A percentile compares a stretch with the other conserved stretches of the same genome.
phyloP scores from a whole-genome alignment of 2,329 filamentous ascomycete genomes.

The Colletotrichum brevisporum region DNA sequence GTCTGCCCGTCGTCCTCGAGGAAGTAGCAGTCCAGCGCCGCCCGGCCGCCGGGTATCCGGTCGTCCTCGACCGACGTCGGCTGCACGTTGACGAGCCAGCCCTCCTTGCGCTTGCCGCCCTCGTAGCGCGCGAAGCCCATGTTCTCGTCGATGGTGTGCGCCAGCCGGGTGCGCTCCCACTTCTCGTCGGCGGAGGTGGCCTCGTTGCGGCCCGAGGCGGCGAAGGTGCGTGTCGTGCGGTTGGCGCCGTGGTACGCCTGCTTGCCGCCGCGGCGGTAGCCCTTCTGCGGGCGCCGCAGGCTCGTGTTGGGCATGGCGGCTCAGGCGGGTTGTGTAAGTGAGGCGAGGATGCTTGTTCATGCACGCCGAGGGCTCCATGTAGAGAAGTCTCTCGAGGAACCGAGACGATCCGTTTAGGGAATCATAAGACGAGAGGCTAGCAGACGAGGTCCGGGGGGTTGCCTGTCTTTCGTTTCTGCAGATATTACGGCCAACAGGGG shows the following conservation, averaged over 20 bases:
- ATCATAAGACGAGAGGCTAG: slow-evolving; percentile 7
- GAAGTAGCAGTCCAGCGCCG: slow-evolving; percentile 97
- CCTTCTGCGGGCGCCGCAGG: slow-evolving; percentile 73
- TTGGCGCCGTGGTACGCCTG: slow-evolving; percentile 76
- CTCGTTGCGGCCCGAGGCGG: slow-evolving; percentile 84
- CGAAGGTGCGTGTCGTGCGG: slow-evolving; percentile 80
- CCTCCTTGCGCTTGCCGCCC: slow-evolving; percentile 82
- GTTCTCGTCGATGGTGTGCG: slow-evolving; percentile 90
- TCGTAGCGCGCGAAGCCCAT: slow-evolving; percentile 97
- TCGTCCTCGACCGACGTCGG: slow-evolving; percentile 90
- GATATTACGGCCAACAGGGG: not conserved
- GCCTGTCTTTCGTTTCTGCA: slow-evolving; percentile 1
- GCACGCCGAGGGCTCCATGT: slow-evolving; percentile 22
- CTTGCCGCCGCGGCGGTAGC: slow-evolving; percentile 78
- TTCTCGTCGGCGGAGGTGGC: slow-evolving; percentile 94
- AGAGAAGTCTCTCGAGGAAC: slow-evolving; percentile 20
- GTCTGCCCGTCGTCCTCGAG: slow-evolving; percentile 89
- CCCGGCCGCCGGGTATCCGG: slow-evolving; percentile 84
- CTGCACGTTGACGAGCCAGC: slow-evolving; percentile 97
- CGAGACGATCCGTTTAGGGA: slow-evolving; percentile 1
- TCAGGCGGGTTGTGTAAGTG: too few species aligned
- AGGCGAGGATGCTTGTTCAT: too few species aligned
- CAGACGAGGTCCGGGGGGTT: not conserved
- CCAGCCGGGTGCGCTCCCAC: slow-evolving; percentile 85
- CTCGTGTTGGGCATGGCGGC: slow-evolving; percentile 74